phyloP scores from a whole-genome alignment of 2,329 filamentous ascomycete genomes.

The Triangularia verruculosa region DNA sequence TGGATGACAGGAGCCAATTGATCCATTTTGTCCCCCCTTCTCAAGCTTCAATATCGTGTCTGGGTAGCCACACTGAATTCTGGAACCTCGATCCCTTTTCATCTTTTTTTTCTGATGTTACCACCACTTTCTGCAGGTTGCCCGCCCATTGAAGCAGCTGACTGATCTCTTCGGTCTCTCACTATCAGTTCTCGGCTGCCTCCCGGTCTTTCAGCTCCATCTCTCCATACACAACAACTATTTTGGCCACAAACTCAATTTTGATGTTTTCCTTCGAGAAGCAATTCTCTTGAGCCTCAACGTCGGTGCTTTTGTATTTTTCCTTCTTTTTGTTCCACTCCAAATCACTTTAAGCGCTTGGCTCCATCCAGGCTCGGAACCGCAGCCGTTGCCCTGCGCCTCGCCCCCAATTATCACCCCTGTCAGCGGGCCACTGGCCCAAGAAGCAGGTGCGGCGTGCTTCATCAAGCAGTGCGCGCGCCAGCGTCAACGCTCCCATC shows the following conservation, averaged over 20 bases:
- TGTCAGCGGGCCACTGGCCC: conserved; percentile 3
- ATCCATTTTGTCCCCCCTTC: neutral
- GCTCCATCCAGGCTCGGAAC: conserved; percentile 17
- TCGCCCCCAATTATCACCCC: conserved; percentile 18
- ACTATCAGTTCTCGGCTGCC: conserved; percentile 3
- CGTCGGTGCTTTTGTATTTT: neutral
- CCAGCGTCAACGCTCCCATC: conserved; percentile 2
- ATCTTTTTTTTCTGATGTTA: neutral
- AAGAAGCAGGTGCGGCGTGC: conserved; percentile 9
- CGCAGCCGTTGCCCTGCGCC: conserved; percentile 27
- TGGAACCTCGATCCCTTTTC: neutral
- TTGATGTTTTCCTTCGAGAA: neutral
- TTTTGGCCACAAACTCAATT: neutral
- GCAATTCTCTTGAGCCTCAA: neutral
- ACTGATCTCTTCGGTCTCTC: neutral
- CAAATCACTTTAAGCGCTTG: conserved; percentile 8
- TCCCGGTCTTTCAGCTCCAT: neutral
- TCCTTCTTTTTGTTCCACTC: neutral
- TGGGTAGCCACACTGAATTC: neutral
- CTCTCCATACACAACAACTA: neutral
- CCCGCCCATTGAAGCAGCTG: conserved; percentile 3
- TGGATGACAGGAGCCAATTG: conserved; percentile 4
- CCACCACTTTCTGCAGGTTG: conserved; percentile 4
- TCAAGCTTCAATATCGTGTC: neutral
- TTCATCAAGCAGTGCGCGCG: conserved; percentile 9